phyloP scores from a whole-genome alignment of 768 basidiomycete species.

The Termitomyces sp. region DNA sequence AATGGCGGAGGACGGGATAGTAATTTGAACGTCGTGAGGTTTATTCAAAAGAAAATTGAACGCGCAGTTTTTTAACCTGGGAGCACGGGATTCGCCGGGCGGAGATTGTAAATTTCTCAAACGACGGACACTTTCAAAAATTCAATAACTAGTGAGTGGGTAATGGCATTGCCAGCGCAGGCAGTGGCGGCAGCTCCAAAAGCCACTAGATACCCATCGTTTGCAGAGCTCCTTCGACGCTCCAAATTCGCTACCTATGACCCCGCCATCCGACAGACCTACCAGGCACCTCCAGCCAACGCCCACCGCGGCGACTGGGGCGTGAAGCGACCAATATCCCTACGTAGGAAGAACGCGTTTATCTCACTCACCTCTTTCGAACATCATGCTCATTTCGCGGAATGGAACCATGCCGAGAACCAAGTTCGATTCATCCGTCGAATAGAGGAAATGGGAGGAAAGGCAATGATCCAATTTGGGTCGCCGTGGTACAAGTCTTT shows the following conservation, averaged over 20 bases:
- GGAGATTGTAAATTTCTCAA: conserved; percentile 16
- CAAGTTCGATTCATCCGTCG: conserved; percentile 65
- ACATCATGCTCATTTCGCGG: conserved; percentile 67
- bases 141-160: background rate
- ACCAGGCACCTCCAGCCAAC: conserved; percentile 63
- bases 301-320: conserved; percentile 80
- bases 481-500: conserved; percentile 34
- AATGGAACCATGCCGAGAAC: conserved; percentile 65
- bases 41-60: conserved; percentile 12
- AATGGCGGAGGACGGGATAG: conserved; percentile 56
- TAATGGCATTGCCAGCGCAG: conserved; percentile 22
- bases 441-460: conserved; percentile 56
- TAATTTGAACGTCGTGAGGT: conserved; percentile 77
- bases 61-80: conserved; percentile 24
- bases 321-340: conserved; percentile 73
- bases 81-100: conserved; percentile 15
- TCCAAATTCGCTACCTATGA: conserved; percentile 82
- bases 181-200: background rate
- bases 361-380: conserved; percentile 68
- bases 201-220: conserved; percentile 29
- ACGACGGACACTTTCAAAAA: background rate
- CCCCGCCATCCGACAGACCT: conserved; percentile 72
- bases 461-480: conserved; percentile 20
- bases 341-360: conserved; percentile 56
- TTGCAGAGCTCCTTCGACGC: conserved; percentile 69